Conservation (phyloP, 176 grass and related monocot species). For the Saccharum officinarum region DNA sequence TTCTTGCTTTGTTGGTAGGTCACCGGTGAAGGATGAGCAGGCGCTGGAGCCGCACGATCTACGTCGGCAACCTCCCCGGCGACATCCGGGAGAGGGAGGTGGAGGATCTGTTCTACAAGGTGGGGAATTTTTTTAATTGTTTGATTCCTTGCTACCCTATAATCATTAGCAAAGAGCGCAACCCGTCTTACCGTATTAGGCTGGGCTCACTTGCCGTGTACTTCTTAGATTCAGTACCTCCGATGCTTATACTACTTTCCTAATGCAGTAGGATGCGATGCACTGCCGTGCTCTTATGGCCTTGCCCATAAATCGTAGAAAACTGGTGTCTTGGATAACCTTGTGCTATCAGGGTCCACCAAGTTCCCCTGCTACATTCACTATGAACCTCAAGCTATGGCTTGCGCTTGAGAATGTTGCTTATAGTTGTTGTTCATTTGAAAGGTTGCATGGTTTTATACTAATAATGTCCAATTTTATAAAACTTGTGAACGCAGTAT, state of each 20-base stretch:
- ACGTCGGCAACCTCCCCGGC: conserved; percentile 93
- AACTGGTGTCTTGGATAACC: neutral
- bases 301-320: neutral
- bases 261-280: neutral
- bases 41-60: conserved; percentile 81
- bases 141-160: neutral
- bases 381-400: neutral
- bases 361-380: neutral
- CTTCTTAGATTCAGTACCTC: no score
- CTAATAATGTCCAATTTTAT: neutral
- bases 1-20: neutral
- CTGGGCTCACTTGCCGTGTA: no score
- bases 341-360: neutral
- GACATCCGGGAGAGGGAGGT: conserved; percentile 96
- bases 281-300: neutral
- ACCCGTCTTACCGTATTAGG: neutral
- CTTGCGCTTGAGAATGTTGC: neutral
- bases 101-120: conserved; percentile 95
- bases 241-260: neutral
- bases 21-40: conserved; percentile 61
- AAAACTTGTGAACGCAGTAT: conserved; percentile 51
- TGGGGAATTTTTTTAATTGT: neutral
- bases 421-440: neutral
- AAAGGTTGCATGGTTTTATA: neutral
- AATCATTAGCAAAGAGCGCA: neutral